These are phyloP conservation scores for Vitis labrusca DNA, from an alignment of 164 flowering plant species.

Conservation along the genomic window DNA sequence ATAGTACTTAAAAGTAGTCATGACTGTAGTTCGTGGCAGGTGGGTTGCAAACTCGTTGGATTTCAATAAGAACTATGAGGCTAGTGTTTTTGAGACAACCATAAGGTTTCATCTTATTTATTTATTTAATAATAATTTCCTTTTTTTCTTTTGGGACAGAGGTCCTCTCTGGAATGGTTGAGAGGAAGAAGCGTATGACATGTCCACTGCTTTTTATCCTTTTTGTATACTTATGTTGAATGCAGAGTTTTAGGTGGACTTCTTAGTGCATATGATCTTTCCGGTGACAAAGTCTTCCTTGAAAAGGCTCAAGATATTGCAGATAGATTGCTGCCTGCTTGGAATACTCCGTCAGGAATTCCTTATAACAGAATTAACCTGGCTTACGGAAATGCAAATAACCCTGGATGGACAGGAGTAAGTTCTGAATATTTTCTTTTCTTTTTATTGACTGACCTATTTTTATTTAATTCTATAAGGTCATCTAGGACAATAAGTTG, in stretches of 20 bases:
- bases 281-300: constrained; percentile 2
- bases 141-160: background rate
- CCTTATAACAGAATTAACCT: constrained; percentile 8
- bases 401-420: constrained; percentile 9
- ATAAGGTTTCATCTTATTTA: constrained; percentile 1
- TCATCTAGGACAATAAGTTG: too few relatives aligned
- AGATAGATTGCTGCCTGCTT: constrained; percentile 10
- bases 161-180: background rate
- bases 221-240: background rate
- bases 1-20: too few relatives aligned
- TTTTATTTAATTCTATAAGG: too few relatives aligned
- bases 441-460: too few relatives aligned
- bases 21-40: background rate
- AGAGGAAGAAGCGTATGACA: background rate
- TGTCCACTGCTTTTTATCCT: background rate
- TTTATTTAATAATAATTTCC: background rate
- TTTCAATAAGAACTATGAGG: constrained; percentile 9
- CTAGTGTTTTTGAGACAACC: constrained; percentile 12
- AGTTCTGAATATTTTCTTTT: background rate
- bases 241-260: constrained; percentile 10
- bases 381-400: constrained; percentile 3
- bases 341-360: constrained; percentile 11
- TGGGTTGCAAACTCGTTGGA: constrained; percentile 10
- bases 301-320: constrained; percentile 11
- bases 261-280: constrained; percentile 11